These are phyloP conservation scores for Fragilariopsis cylindrus DNA, from an alignment of 108 stramenopile genomes.

Conservation along the genomic window DNA sequence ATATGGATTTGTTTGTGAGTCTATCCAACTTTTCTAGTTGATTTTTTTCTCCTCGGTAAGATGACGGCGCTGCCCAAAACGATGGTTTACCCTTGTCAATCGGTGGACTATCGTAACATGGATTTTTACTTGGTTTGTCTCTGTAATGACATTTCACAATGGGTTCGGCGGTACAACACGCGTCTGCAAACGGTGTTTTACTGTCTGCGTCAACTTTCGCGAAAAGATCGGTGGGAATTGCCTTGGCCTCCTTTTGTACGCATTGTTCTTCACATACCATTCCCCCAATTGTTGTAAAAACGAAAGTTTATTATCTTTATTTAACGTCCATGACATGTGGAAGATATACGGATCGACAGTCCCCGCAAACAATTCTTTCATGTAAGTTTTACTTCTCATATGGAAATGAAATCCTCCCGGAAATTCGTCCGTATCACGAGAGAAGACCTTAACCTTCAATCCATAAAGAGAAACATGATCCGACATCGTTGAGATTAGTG, in stretches of 20 bases:
- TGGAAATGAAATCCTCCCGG: conserved; percentile 50
- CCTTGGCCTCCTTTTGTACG: conserved; percentile 1
- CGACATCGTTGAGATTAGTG: conserved; percentile 63
- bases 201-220: neutral
- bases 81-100: conserved; percentile 52
- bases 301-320: conserved; percentile 73
- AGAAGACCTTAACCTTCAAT: conserved; percentile 65
- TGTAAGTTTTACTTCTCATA: conserved; percentile 21
- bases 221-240: neutral
- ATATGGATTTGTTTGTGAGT: too few relatives aligned
- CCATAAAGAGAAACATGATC: conserved; percentile 77
- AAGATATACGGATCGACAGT: conserved; percentile 25
- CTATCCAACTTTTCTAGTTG: too few relatives aligned
- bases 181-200: neutral
- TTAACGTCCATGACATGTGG: conserved; percentile 70
- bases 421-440: conserved; percentile 40
- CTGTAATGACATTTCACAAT: conserved; percentile 69
- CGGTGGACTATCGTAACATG: conserved; percentile 59
- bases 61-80: conserved; percentile 63
- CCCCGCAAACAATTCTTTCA: conserved; percentile 35
- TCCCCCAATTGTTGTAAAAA: conserved; percentile 70
- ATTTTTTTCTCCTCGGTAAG: too few relatives aligned
- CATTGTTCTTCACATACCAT: conserved; percentile 74
- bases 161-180: conserved; percentile 71
- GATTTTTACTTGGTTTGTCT: conserved; percentile 76